Evolutionary conservation across 1,284 basidiomycete genomes (phyloP), one percentile per base, ranked within the genome.

Genomic region (Phellopilus nigrolimitatus): DNA sequence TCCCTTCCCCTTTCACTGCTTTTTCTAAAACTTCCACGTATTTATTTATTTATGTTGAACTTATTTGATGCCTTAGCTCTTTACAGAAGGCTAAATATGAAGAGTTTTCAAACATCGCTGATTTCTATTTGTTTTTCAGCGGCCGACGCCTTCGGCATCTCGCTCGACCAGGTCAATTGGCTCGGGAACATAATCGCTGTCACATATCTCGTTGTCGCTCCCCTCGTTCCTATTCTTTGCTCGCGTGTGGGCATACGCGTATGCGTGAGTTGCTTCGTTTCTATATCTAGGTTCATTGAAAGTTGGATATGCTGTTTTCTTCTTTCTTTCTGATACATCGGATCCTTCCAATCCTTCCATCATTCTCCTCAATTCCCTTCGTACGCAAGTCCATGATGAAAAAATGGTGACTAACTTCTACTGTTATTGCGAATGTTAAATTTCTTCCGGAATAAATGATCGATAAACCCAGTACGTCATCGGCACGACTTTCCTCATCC

Each of bases 111-210:
- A 17, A 15, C 8, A 25, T 34, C 19, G 13, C 4, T 25, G 15
- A 6, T 15, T 9, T 24, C n/a, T 24, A 24, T 17, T 12, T 40
- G 40, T 21, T 38, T 22, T 13, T 28, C 56, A 88, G 86, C 75
- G 58, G 74, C 75, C 5, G 55, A 60, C 1, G 77, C 85, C 34
- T 87, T 88, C 58, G 69, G 71, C 7, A 78, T 86, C 51, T 76
- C 80, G 0, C 66, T 88, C 21, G 70, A 80, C 63, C 67, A 82
- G 62, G 79, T 88, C 22, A 89, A 87, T 58, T 91, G 88, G 88
- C 70, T 90, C 4, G 80, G 82, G 4, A 90, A 85, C 60, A 73
- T 84, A 47, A 68, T 83, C 15, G 73, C 77, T 1, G 70, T 78
- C 38, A 62, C 82, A 0, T 88, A 80, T 57, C 67, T 89, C 9